Base-by-base conservation (phyloP, 169 alveolate genomes). In the Besnoitia besnoiti region DNA sequence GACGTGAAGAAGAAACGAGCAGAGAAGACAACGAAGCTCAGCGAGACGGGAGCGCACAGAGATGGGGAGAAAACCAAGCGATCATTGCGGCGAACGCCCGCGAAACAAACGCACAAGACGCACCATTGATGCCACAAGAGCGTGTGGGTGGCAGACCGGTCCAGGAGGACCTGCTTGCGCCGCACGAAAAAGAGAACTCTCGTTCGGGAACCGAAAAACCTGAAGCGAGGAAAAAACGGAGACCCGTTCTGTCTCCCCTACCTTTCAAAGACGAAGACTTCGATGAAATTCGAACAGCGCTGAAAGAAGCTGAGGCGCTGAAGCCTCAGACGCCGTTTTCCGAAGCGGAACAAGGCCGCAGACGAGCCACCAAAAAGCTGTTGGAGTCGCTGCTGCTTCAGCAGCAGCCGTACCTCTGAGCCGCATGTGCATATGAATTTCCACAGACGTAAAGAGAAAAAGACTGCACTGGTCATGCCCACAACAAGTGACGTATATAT, bases 331-430 rank as follows among this genome's bases (percentile, higher is more conserved):
- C 67, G 27, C 67, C 67, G 30, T 19, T 10, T 5, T 55, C 67
- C 33, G 67, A 55, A 55, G 33, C 33, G 44, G 82, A 73, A 2
- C 82, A 5, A 8, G 47, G 82, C 39, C 82, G n/a, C 10, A 73
- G 82, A 73, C 3, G 82, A 73, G 46, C 82, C 2, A 73, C 82
- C 8, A 10, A n/a, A 37, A 30, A 27, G 82, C 82, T 73, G 12
- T 42, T 73, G 44, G 82, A 73, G n/a, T 73, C 82, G 14, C 39
- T 73, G 46, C 82, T 73, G 16, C 47, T 73, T 73, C 82, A 73
- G 14, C 82, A 30, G n/a, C 82, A 73, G 82, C 82, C 82, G 44
- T 73, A 73, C 82, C 16, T n/a, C 2, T 73, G n/a, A 19, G 55
- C 55, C 55, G 55, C 55, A 49, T 49, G 55, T 49, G 55, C 14